Conservation (phyloP, 2,329 filamentous ascomycete species). For the Apiospora malaysiana region DNA sequence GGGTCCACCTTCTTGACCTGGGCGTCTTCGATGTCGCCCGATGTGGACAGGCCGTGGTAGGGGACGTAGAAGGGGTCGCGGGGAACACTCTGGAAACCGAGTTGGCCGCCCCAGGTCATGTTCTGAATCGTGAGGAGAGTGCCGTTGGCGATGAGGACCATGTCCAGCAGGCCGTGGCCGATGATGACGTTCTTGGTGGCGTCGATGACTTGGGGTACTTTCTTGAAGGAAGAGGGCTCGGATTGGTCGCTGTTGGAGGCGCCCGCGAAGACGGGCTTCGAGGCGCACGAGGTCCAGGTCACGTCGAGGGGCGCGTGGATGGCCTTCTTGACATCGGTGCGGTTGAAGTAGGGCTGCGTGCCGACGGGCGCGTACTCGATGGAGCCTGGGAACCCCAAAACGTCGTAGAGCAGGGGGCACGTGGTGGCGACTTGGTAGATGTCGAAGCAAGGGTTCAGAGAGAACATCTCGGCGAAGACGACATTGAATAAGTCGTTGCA, state of each 20-base stretch:
- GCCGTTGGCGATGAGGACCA: conserved; percentile 70
- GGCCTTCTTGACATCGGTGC: conserved; percentile 70
- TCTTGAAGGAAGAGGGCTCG: conserved; percentile 59
- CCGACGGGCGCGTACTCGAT: conserved; percentile 68
- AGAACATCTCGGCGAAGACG: conserved; percentile 54
- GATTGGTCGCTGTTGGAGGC: conserved; percentile 51
- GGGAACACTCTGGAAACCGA: conserved; percentile 71
- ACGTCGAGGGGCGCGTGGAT: conserved; percentile 64
- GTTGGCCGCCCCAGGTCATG: conserved; percentile 77
- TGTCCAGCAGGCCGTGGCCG: conserved; percentile 74
- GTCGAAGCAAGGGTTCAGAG: conserved; percentile 72
- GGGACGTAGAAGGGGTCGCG: conserved; percentile 72
- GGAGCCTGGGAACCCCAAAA: conserved; percentile 60
- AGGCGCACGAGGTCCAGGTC: conserved; percentile 36
- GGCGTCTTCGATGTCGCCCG: conserved; percentile 33
- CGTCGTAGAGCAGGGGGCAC: conserved; percentile 72
- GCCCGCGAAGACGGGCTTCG: conserved; percentile 43
- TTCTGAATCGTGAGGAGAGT: conserved; percentile 77
- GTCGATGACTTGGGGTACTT: conserved; percentile 75
- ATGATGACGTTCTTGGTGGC: conserved; percentile 75
- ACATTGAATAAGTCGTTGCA: conserved; percentile 61
- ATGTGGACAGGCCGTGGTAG: conserved; percentile 56
- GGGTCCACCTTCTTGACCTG: conserved; percentile 13
- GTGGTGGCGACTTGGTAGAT: conserved; percentile 71
- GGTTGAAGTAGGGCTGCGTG: conserved; percentile 71